Base-by-base conservation (phyloP, 2,329 filamentous ascomycete genomes). In the Aspergillus costaricaensis region DNA sequence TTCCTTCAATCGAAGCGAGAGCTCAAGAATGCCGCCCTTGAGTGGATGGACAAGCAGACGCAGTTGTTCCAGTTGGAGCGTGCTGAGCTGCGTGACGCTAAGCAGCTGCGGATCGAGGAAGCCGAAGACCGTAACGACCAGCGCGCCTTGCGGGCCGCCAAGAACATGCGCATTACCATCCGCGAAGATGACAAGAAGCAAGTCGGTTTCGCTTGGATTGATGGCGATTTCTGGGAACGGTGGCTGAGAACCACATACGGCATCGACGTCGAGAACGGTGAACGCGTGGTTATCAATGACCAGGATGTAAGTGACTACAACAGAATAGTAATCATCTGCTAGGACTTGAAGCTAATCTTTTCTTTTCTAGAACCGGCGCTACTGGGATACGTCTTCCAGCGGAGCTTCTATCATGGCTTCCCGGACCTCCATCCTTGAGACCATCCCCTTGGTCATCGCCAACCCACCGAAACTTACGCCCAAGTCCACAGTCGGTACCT, bases 31-130 rank as follows among this genome's bases (percentile, higher is more conserved):
- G 95, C 95, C 1, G 95, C 95, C 8, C 85, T 93, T 62, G 95
- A 98, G 76, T 99, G 95, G 93, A 96, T 98, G 86, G 94, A 98
- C 76, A 95, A 96, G 79, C 91, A 97, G 77, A 90, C 91, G 17
- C 88, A 94, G 68, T 84, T 92, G 41, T 97, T 96, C 82, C 91
- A 96, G 75, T 86, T 96, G 15, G 94, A 98, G 78, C 85, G 94
- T 59, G 92, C 97, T 79, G 95, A 96, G 76, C 83, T 97, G 52
- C 89, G 95, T 55, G 93, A 98, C 76, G 88, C 92, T 5, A 99
- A 99, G 81, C 92, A 98, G 75, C 83, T 97, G 64, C 88, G 94
- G 51, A 95, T 99, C 58, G 95, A 99, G 75, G 95, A 99, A 77
- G 96, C 95, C 4, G 90, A 97, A 74, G 94, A 97, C 74, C 90